phyloP scores from a whole-genome alignment of 768 basidiomycete genomes.

The Solioccasus polychromus region DNA sequence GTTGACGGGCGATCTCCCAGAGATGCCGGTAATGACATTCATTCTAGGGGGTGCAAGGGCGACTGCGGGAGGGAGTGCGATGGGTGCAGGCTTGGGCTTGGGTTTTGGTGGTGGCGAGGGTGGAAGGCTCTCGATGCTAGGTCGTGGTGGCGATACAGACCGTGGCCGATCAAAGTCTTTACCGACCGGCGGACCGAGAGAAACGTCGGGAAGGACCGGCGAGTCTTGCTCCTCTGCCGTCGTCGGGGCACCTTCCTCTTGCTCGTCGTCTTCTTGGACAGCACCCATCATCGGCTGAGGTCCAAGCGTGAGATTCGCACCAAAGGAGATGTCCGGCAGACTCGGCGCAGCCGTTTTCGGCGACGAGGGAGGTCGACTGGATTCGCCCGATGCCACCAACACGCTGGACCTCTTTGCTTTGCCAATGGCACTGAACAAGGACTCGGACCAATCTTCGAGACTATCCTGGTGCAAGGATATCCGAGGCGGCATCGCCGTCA shows the following conservation, averaged over 20 bases:
- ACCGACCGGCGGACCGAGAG: slow-evolving; percentile 11
- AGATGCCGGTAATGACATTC: slow-evolving; percentile 21
- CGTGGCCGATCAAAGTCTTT: slow-evolving; percentile 10
- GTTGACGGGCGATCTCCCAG: slow-evolving; percentile 23
- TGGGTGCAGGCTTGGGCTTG: slow-evolving; percentile 16
- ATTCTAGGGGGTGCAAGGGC: slow-evolving; percentile 16
- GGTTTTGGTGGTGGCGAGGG: slow-evolving; percentile 24
- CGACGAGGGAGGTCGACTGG: slow-evolving; percentile 10
- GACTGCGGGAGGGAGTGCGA: slow-evolving; percentile 2
- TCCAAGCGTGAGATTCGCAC: slow-evolving; percentile 18
- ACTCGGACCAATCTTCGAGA: slow-evolving; percentile 53
- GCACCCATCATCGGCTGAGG: slow-evolving; percentile 1
- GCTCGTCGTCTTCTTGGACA: slow-evolving; percentile 13
- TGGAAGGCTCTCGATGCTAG: slow-evolving; percentile 16
- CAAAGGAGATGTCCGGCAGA: slow-evolving; percentile 19
- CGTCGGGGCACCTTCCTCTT: not conserved
- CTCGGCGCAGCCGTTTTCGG: slow-evolving; percentile 6
- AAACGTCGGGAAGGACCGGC: slow-evolving; percentile 11
- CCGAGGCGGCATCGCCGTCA: slow-evolving; percentile 43
- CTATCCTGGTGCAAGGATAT: slow-evolving; percentile 51
- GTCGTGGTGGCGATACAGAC: slow-evolving; percentile 2
- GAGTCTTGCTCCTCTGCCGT: not conserved
- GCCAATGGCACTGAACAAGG: slow-evolving; percentile 50
- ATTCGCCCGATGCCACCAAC: slow-evolving; percentile 1
- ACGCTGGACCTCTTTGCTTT: slow-evolving; percentile 17